Evolutionary conservation across 129 eudicot species (phyloP).

Genomic region (Arctium minus): DNA sequence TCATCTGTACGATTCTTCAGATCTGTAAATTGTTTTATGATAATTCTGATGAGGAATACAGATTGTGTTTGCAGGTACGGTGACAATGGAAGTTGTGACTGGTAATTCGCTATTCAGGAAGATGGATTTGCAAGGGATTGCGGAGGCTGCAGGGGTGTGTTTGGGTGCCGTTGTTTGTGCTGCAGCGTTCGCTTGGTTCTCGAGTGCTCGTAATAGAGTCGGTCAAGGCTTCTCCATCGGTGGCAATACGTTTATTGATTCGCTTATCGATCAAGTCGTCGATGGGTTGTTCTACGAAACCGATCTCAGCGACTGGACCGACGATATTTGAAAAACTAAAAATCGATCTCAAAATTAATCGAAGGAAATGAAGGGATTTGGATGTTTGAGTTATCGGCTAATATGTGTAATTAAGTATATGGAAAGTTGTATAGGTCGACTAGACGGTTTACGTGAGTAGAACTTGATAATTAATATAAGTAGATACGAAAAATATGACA

Average conservation of each 20-base stretch:
- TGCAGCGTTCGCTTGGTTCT: conserved; percentile 75
- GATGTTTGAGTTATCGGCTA: conserved; percentile 4
- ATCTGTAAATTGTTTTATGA: not conserved
- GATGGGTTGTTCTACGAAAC: conserved; percentile 83
- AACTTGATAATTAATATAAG: not conserved
- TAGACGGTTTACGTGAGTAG: conserved; percentile 1
- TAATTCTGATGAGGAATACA: conserved; percentile 3
- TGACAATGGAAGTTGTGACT: conserved; percentile 60
- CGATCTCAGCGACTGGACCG: conserved; percentile 56
- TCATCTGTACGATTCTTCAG: not conserved
- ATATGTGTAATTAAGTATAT: conserved; percentile 13
- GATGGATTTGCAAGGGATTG: conserved; percentile 73
- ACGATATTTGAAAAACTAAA: conserved; percentile 37
- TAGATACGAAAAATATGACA: not conserved
- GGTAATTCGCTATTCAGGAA: conserved; percentile 85
- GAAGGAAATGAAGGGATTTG: conserved; percentile 1
- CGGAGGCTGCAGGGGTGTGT: conserved; percentile 67
- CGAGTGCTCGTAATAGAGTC: conserved; percentile 68
- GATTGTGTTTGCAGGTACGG: conserved; percentile 84
- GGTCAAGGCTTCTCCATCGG: conserved; percentile 59
- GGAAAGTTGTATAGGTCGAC: not conserved
- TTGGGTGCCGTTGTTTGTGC: conserved; percentile 66
- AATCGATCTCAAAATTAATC: not conserved
- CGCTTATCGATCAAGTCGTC: conserved; percentile 75
- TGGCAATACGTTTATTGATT: conserved; percentile 77